Base-by-base conservation (phyloP, 108 stramenopile species). In the Fragilariopsis cylindrus region DNA sequence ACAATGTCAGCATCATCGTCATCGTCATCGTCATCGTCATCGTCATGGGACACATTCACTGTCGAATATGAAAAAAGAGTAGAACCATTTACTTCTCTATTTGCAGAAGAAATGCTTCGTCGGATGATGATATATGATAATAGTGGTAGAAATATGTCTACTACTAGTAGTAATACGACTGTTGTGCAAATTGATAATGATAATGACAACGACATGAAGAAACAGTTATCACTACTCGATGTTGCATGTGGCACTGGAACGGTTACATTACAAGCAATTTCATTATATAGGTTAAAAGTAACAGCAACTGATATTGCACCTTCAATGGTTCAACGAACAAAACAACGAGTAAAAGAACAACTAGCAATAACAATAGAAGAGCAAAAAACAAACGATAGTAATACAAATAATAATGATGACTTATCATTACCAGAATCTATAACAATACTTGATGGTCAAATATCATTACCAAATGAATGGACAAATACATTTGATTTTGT, bases 241-340 rank as follows among this genome's bases (percentile, higher is more conserved):
- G 58, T 60, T 4, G 58, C 39, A 21, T 60, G 58, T 40, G 58
- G 58, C 6, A 60, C 58, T 5, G 58, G 58, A 5, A 40, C 58
- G 16, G 58, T 60, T 3, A 60, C 18, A 6, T 40, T 60, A 21
- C 5, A 41, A 30, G 55, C 7, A 56, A 56, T 56, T 19, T 60
- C 58, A 5, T 11, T 41, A 11, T 30, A 30, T 30, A 41, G 58
- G 21, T 21, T 18, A 40, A 9, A 60, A 12, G 58, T 60, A 5
- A 40, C 21, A 6, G 58, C 21, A 4, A 60, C 58, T 21, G 58
- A 60, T 0, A 40, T 16, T 18, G 0, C 58, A 21, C 4, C 5
- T 16, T 21, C 58, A 16, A 60, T 60, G 58, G 58, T 60, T 11
- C 19, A 60, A 30, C 58, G 58, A 11, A 60, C 58, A 0, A 4